Evolutionary conservation across 1,139 yeast species (phyloP), one percentile per base, ranked within the genome.

Genomic region (Debaryomyces sp.): DNA sequence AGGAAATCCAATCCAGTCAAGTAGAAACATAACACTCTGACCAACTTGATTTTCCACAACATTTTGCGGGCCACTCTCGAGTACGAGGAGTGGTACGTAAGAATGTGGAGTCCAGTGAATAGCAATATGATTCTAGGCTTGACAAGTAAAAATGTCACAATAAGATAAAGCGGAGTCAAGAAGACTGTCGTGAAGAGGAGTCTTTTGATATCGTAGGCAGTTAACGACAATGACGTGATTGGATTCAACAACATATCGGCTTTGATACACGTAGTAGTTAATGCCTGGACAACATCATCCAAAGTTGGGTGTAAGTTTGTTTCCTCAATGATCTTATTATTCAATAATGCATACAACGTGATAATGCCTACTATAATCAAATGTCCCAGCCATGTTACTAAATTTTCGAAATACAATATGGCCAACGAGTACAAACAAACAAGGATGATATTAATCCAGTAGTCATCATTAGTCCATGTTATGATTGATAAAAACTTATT

Each of bases 401-500:
- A 69, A 23, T 74, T 68, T 60, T 90, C 95, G 62, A 88, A 87
- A 66, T 92, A 89, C 27, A 88, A 69, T 26, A 89, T 89, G 9
- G 79, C 62, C 8, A 87, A 71, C 1, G 84, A 71, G 66, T 81
- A 86, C 13, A 77, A 57, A 21, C 84, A 72, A 27, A 88, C 81
- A 39, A 87, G 61, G 30, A 89, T 74, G 24, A 89, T 71, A 57
- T 91, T 85, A 51, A 86, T 71, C 90, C 95, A 90, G 42, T 80
- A 77, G 65, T 90, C 96, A 39, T 87, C 92, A 52, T 86, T 85
- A 2, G 97, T 89, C 99, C 99, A 94, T 0, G 98, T 92, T 27
- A 89, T 67, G 29, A 92, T 76, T 33, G 91, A 82, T 47, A 91
- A 72, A 6, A 81, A 53, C 57, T 85, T 84, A 64, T 91, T 90